Evolutionary conservation across 208 protist species (phyloP).

Genomic region (Acanthamoeba triangularis): DNA sequence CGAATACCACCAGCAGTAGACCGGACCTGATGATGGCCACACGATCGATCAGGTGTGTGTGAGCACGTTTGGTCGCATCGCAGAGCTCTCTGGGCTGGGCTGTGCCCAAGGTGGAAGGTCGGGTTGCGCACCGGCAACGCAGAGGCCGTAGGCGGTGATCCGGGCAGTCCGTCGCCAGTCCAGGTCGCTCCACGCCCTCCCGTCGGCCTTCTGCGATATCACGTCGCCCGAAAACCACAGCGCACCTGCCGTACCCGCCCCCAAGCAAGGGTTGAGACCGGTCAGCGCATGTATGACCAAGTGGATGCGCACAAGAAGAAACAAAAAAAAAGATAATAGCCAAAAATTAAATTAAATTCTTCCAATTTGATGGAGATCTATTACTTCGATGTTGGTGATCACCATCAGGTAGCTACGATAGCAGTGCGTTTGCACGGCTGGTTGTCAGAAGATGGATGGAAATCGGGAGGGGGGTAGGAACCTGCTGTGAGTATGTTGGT

Average conservation of each 20-base stretch:
- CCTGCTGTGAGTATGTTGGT: slow-evolving; percentile 73
- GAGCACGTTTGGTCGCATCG: background rate
- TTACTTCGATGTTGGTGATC: too few species aligned
- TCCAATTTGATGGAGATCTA: background rate
- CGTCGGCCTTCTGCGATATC: slow-evolving; percentile 68
- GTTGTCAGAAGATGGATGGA: background rate
- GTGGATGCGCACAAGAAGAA: background rate
- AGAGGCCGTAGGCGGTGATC: slow-evolving; percentile 66
- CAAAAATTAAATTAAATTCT: background rate
- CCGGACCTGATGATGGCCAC: background rate
- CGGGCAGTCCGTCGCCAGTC: slow-evolving; percentile 53
- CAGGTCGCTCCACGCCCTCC: slow-evolving; percentile 33
- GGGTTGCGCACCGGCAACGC: slow-evolving; percentile 10
- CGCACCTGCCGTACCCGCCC: background rate
- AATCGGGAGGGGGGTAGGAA: background rate
- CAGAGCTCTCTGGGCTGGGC: background rate
- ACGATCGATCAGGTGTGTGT: background rate
- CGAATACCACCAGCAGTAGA: slow-evolving; percentile 74
- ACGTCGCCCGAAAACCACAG: slow-evolving; percentile 61
- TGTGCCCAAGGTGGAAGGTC: background rate
- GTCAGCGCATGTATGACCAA: background rate
- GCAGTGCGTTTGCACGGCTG: too few species aligned
- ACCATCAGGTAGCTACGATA: too few species aligned
- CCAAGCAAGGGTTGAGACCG: too few species aligned
- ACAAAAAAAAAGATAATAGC: background rate